Evolutionary conservation across 805 yeast species (phyloP).

Genomic region (Starmerella bombicola): DNA sequence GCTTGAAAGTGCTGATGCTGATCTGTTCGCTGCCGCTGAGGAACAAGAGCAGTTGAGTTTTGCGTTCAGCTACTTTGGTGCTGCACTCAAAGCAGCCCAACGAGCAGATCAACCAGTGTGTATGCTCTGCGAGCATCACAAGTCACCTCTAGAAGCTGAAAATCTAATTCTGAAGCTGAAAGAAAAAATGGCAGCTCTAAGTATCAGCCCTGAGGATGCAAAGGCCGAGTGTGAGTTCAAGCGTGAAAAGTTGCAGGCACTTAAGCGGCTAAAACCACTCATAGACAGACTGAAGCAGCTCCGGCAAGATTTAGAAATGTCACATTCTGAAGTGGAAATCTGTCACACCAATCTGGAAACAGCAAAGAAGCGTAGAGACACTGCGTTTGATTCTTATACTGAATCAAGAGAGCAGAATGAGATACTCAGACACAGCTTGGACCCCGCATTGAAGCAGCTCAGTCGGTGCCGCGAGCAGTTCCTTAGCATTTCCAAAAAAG

Average conservation of each 20-base stretch:
- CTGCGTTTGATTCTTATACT: not conserved
- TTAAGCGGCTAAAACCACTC: conserved; percentile 3
- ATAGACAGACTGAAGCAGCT: conserved; percentile 2
- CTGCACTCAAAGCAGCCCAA: conserved; percentile 52
- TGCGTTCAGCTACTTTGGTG: conserved; percentile 53
- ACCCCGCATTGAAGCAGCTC: not conserved
- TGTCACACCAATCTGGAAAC: not conserved
- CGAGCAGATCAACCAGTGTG: conserved; percentile 52
- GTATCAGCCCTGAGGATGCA: conserved; percentile 29
- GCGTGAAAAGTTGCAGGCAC: conserved; percentile 8
- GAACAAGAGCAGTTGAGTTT: conserved; percentile 58
- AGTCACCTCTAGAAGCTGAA: conserved; percentile 32
- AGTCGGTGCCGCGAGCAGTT: not conserved
- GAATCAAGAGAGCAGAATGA: no score
- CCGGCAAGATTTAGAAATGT: not conserved
- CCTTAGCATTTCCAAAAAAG: conserved; percentile 3
- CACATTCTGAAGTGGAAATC: not conserved
- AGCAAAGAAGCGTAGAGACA: not conserved
- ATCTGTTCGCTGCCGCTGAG: conserved; percentile 47
- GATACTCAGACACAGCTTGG: no score
- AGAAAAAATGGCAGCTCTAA: conserved; percentile 28
- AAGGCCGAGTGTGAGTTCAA: conserved; percentile 25
- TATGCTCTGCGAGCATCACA: conserved; percentile 56
- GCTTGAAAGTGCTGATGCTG: conserved; percentile 39
- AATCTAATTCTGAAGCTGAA: conserved; percentile 21